phyloP scores from a whole-genome alignment of 495 filamentous ascomycete species.

The Parathielavia appendiculata region DNA sequence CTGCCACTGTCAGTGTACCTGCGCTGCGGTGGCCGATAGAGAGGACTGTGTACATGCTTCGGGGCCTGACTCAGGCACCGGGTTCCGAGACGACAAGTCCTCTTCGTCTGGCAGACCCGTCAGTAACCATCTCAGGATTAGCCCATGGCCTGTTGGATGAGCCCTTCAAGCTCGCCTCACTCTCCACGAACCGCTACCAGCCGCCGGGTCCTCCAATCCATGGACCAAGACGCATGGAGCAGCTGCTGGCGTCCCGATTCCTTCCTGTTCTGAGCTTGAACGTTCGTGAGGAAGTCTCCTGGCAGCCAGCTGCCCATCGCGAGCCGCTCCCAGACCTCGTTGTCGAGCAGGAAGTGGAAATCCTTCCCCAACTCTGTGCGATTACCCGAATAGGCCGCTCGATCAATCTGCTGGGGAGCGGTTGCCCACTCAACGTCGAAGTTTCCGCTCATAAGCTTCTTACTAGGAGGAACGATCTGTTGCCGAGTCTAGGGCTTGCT shows the following conservation, averaged over 20 bases:
- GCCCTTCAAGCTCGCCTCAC: slow-evolving; percentile 19
- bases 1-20: slow-evolving; percentile 36
- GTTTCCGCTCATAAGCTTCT: slow-evolving; percentile 19
- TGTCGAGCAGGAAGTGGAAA: slow-evolving; percentile 26
- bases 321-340: slow-evolving; percentile 4
- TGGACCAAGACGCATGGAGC: slow-evolving; percentile 19
- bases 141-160: slow-evolving; percentile 27
- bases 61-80: background rate
- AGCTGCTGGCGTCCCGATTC: slow-evolving; percentile 22
- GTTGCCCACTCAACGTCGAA: slow-evolving; percentile 23
- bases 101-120: slow-evolving; percentile 21
- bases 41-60: background rate
- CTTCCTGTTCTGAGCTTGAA: slow-evolving; percentile 20
- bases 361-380: slow-evolving; percentile 21
- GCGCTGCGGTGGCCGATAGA: slow-evolving; percentile 23
- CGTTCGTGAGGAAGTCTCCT: slow-evolving; percentile 25
- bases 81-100: background rate
- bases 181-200: slow-evolving; percentile 24
- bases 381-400: slow-evolving; percentile 24
- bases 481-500: slow-evolving; percentile 25
- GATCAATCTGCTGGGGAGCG: slow-evolving; percentile 11
- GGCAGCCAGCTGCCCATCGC: background rate
- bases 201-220: slow-evolving; percentile 26
- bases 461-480: background rate
- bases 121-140: slow-evolving; percentile 23